Percentiles rank a stretch among this genome's conserved stretches.
These are phyloP conservation scores for Delphinella strobiligena DNA, from an alignment of 2,329 filamentous ascomycete genomes.

Conservation along the genomic window DNA sequence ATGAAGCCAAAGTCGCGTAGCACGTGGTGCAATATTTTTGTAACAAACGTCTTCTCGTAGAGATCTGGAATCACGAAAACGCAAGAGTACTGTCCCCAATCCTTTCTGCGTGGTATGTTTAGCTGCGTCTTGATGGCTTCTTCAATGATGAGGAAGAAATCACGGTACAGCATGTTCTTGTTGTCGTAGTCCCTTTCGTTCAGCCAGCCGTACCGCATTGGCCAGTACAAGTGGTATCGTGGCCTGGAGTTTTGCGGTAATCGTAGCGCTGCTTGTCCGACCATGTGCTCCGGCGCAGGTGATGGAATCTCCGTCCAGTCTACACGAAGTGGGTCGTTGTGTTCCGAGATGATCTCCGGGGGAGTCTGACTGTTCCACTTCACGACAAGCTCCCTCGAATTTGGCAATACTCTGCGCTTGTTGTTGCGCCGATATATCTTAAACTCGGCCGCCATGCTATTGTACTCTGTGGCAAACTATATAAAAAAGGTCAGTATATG, in stretches of 20 bases:
- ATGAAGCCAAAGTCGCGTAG: constrained; percentile 85
- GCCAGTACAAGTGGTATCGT: constrained; percentile 88
- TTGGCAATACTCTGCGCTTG: constrained; percentile 91
- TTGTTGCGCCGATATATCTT: constrained; percentile 85
- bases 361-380: constrained; percentile 84
- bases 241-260: constrained; percentile 83
- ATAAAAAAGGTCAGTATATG: not conserved
- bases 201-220: constrained; percentile 71
- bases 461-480: constrained; percentile 54
- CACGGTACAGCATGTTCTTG: constrained; percentile 69
- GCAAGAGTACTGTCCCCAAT: constrained; percentile 85
- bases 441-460: constrained; percentile 72
- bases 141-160: constrained; percentile 78
- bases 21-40: constrained; percentile 69
- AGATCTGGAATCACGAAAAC: constrained; percentile 96
- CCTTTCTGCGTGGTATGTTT: constrained; percentile 61
- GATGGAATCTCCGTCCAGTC: constrained; percentile 81
- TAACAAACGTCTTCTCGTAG: constrained; percentile 89
- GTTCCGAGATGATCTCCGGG: constrained; percentile 78
- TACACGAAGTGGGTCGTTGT: constrained; percentile 87
- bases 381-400: constrained; percentile 88
- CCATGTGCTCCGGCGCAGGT: constrained; percentile 64
- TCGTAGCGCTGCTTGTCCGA: constrained; percentile 69
- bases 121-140: constrained; percentile 79
- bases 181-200: constrained; percentile 82